Base-by-base conservation (phyloP, 2,329 filamentous ascomycete species). In the Paraconiothyrium brasiliense region DNA sequence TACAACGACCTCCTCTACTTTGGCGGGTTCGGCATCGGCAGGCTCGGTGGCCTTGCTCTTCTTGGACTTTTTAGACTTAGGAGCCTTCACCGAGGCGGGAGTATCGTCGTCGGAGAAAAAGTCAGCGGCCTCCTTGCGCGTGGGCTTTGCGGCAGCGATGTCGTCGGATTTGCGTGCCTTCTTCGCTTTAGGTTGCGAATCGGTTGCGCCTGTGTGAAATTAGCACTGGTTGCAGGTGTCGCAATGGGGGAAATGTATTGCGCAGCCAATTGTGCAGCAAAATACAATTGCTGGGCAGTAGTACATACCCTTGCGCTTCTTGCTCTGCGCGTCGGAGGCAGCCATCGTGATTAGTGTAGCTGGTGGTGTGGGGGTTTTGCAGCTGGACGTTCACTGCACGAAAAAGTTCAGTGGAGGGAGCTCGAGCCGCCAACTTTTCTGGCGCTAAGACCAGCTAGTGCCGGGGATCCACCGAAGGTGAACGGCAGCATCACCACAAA, bases 291-390 rank as follows among this genome's bases (percentile, higher is more conserved):
- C 13, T n/a, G 14, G 9, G 10, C 3, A 13, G 14, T 16, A 10
- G 24, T 1, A 41, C 72, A 44, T 75, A 84, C 84, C 81, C 72
- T 85, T 86, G 77, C 84, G 83, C 82, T 87, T 87, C 74, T 84
- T 87, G 44, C 78, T 79, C 68, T 84, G 85, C 66, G 80, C 78
- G 37, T 76, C 73, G 70, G 84, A 84, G 65, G 82, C 81, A 58
- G 84, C 84, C 85, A 87, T 87, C 78, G 72, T 76, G 59, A 61
- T 22, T 56, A 56, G 43, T 41, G 58, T 52, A 64, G 43, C n/a
- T 37, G 20, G 62, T 57, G 37, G 34, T 27, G 59, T 61, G 60
- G 55, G 56, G 62, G 55, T 58, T 39, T 64, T 43, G 52, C 43
- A 27, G 30, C 27, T 58, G 49, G 32, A 43, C 30, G 63, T 56